Evolutionary conservation across 441 rosid species (phyloP), one percentile per base, ranked within the genome.

Genomic region (Erodium moschatum): DNA sequence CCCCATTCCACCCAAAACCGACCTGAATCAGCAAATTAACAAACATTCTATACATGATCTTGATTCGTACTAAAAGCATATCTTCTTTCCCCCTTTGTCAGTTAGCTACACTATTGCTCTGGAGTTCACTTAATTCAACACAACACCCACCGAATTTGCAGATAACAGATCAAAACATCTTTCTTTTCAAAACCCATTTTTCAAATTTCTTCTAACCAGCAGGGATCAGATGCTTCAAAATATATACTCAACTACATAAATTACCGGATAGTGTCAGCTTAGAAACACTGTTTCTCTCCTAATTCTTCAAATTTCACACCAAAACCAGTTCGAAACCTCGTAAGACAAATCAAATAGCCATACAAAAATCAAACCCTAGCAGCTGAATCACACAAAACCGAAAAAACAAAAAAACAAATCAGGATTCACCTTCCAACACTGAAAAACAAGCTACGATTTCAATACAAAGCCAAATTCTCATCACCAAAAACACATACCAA

Each of bases 361-460:
- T 10, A 70, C 66, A 81, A 68, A 68, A 56, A 56, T n/a, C 69
- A 81, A 79, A 78, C 79, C 85, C 85, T 70, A 81, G 69, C 71
- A 69, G 72, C 27, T 71, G 65, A 80, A 78, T 69, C 74, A 70
- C 70, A 62, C 42, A 21, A 77, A 72, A 24, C 69, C 66, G 61
- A 58, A 21, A 58, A 20, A 76, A 78, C 33, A 3, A 7, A 44
- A 44, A 71, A 68, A 74, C 75, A 33, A 33, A 33, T 33, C 73
- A 64, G 38, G 76, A 77, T 72, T 33, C 40, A 33, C 61, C 73
- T 73, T 76, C 72, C 69, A 69, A 77, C 65, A 73, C 74, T 68
- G 42, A 6, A 24, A 31, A 66, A n/a, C 63, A 72, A 72, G 70
- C 35, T 56, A 61, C 60, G 31, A 56, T n/a, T 70, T 27, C 13